These are phyloP conservation scores for Tripidium arundinaceum DNA, from an alignment of 202 grass and related monocot species.

Conservation along the genomic window DNA sequence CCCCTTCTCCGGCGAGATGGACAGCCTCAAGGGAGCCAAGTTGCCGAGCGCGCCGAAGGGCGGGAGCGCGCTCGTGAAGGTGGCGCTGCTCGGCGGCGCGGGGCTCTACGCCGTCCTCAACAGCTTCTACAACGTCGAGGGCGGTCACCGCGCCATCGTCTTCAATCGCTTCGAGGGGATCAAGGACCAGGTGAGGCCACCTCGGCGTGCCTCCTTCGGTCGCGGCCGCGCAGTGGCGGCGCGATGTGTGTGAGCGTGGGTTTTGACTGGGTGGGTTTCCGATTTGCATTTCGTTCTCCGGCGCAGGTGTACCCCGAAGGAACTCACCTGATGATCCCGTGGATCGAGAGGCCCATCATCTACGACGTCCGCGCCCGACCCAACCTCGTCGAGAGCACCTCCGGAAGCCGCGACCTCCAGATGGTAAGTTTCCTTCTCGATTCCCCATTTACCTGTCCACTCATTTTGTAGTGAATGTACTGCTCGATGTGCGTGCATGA, in stretches of 20 bases:
- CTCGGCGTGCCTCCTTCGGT: background rate
- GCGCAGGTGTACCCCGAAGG: slow-evolving; percentile 83
- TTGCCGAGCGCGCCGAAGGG: slow-evolving; percentile 41
- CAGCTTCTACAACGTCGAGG: slow-evolving; percentile 92
- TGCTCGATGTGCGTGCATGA: background rate
- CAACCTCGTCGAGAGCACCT: slow-evolving; percentile 91
- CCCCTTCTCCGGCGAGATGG: slow-evolving; percentile 35
- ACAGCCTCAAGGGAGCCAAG: slow-evolving; percentile 42
- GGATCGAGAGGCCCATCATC: slow-evolving; percentile 82
- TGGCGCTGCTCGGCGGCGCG: slow-evolving; percentile 53
- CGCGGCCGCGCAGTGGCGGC: background rate
- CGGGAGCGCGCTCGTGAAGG: slow-evolving; percentile 34
- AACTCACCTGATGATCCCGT: slow-evolving; percentile 77
- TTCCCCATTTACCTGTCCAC: background rate
- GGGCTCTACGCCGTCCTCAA: slow-evolving; percentile 46
- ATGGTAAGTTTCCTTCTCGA: slow-evolving; percentile 45
- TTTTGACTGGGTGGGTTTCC: background rate
- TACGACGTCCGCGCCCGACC: slow-evolving; percentile 79
- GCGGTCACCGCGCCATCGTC: slow-evolving; percentile 91
- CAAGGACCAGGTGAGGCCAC: slow-evolving; percentile 61
- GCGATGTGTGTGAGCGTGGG: background rate
- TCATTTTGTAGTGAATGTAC: background rate
- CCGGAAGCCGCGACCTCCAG: slow-evolving; percentile 73
- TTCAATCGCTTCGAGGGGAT: slow-evolving; percentile 92
- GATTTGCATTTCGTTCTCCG: background rate